Evolutionary conservation across 2,329 filamentous ascomycete species (phyloP), one percentile per base, ranked within the genome.

Genomic region (Clarireedia sp.): DNA sequence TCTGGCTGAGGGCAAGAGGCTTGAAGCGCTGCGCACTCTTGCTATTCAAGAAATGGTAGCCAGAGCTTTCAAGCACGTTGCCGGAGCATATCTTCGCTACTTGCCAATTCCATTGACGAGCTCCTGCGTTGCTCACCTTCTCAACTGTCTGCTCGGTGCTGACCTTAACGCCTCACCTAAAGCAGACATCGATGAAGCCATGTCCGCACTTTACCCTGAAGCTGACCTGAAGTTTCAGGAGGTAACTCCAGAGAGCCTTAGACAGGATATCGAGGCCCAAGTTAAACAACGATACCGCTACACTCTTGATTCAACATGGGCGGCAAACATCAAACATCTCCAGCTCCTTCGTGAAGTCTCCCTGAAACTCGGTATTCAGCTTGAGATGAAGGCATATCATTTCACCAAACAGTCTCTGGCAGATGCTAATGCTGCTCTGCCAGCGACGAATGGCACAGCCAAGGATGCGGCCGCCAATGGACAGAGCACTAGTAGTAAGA

Each of bases 11-110:
- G 86, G 86, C 55, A 78, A 82, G 53, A 85, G 89, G 59, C 78
- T 97, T 23, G 77, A 85, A 63, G 90, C 90, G 59, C 77, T 99
- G 64, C 84, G 82, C 61, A 81, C 84, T 55, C 81, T 99, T 38
- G 81, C 87, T 59, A 72, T 89, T 43, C 92, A 96, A 69, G 94
- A 99, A 72, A 97, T 97, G 87, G 81, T 97, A 62, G 81, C 89
- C n/a, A 85, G 94, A 75, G 85, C 88, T 5, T 96, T 97, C 80
- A 99, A 99, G 80, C 92, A 99, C 72, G 78, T 94, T 60, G 81
- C 87, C 56, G 85, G 89, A 69, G 80, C 80, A 64, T 88, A 95
- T 70, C 77, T 99, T 59, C 85, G 87, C 61, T 82, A 87, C 60
- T 73, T 96, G 19, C 89, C 94, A 21, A 79, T 87, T 60, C 83